Conservation (phyloP, 1,139 yeast genomes). For the Scheffersomyces titani region DNA sequence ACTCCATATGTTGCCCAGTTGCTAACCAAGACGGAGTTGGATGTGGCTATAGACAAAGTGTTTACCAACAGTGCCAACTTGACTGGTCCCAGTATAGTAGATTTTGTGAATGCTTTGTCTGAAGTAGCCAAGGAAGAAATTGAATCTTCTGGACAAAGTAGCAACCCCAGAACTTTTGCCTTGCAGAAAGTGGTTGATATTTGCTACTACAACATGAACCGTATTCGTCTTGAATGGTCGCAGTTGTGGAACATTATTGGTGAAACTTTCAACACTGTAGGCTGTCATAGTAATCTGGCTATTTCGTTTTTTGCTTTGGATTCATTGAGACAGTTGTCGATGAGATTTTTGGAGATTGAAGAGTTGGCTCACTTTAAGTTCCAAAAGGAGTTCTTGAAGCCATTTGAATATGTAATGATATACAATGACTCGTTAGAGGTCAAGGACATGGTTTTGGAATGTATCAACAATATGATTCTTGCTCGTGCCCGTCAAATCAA, state of each 20-base stretch:
- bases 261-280: constrained; percentile 81
- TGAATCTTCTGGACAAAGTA: constrained; percentile 79
- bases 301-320: constrained; percentile 92
- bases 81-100: constrained; percentile 80
- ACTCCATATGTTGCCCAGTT: constrained; percentile 43
- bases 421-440: constrained; percentile 72
- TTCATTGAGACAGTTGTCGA: constrained; percentile 87
- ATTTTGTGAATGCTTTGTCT: constrained; percentile 83
- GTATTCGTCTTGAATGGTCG: constrained; percentile 96
- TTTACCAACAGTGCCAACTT: constrained; percentile 81
- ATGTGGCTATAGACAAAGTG: constrained; percentile 82
- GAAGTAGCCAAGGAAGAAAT: constrained; percentile 90
- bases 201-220: constrained; percentile 94
- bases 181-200: constrained; percentile 95
- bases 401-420: constrained; percentile 78
- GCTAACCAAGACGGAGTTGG: constrained; percentile 73
- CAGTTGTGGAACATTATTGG: constrained; percentile 95
- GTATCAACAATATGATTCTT: constrained; percentile 81
- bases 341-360: constrained; percentile 89
- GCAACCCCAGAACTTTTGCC: constrained; percentile 87
- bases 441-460: constrained; percentile 87
- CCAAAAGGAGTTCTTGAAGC: constrained; percentile 90
- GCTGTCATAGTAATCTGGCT: constrained; percentile 73
- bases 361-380: constrained; percentile 95
- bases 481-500: constrained; percentile 74